Evolutionary conservation across 371 early-diverging fungal species (phyloP).

Genomic region (Fennellomyces sp.): DNA sequence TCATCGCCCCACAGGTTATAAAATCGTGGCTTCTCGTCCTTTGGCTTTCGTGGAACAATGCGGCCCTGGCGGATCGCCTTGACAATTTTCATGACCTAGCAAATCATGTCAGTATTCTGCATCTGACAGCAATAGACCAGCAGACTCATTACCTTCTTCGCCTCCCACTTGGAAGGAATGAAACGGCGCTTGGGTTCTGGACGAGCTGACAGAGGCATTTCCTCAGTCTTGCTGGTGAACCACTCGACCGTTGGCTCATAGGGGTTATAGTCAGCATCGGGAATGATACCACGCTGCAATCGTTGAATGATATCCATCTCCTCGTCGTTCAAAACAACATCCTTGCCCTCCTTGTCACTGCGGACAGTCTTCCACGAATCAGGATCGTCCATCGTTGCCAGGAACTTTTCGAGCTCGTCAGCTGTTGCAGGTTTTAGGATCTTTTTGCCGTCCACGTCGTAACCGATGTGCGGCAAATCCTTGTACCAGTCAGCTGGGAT

Average conservation of each 20-base stretch:
- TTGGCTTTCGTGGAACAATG: constrained; percentile 72
- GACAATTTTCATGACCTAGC: constrained; percentile 93
- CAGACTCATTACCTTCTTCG: constrained; percentile 64
- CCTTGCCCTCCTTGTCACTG: constrained; percentile 80
- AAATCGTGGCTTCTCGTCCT: constrained; percentile 65
- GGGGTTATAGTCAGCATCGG: constrained; percentile 85
- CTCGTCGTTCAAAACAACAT: constrained; percentile 81
- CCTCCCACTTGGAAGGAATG: constrained; percentile 94
- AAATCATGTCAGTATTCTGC: too few relatives aligned
- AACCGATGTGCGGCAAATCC: constrained; percentile 95
- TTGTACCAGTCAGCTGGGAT: constrained; percentile 97
- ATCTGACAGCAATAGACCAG: too few relatives aligned
- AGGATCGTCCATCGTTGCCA: constrained; percentile 91
- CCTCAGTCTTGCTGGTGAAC: constrained; percentile 84
- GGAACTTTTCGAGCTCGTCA: constrained; percentile 92
- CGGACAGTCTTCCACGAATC: constrained; percentile 87
- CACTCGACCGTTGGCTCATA: constrained; percentile 93
- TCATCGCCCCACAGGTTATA: constrained; percentile 90
- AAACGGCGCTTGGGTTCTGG: constrained; percentile 97
- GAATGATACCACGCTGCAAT: constrained; percentile 79
- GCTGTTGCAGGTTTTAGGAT: constrained; percentile 84
- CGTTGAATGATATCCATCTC: constrained; percentile 93
- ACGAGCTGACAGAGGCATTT: constrained; percentile 79
- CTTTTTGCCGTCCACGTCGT: constrained; percentile 91
- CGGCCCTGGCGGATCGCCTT: constrained; percentile 90